These are phyloP conservation scores for Senecio squalidus DNA, from an alignment of 140 eudicot genomes.

Conservation along the genomic window DNA sequence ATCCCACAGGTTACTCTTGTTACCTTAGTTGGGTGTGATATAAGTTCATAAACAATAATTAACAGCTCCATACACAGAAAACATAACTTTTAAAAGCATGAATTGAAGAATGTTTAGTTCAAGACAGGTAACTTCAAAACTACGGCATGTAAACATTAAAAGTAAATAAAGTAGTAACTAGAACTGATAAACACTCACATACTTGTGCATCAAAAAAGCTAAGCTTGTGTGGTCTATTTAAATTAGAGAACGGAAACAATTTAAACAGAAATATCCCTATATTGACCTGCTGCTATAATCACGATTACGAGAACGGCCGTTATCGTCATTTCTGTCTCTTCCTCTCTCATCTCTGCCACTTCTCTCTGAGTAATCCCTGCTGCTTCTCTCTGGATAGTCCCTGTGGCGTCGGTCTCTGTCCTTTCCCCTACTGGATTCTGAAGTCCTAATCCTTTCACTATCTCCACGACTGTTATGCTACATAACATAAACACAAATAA, in stretches of 20 bases:
- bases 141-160: neutral
- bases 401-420: slow-evolving; percentile 46
- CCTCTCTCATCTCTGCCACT: slow-evolving; percentile 45
- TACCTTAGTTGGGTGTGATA: neutral
- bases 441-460: slow-evolving; percentile 35
- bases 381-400: slow-evolving; percentile 36
- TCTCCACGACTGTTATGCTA: slow-evolving; percentile 52
- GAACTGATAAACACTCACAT: neutral
- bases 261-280: neutral
- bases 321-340: slow-evolving; percentile 50
- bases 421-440: slow-evolving; percentile 37
- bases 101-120: slow-evolving; percentile 5
- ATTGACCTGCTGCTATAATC: slow-evolving; percentile 71
- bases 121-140: neutral
- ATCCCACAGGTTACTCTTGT: neutral
- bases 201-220: too few species aligned
- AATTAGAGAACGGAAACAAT: neutral
- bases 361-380: slow-evolving; percentile 37
- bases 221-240: neutral
- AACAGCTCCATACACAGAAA: neutral
- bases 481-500: neutral
- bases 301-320: slow-evolving; percentile 42
- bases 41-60: neutral
- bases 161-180: neutral
- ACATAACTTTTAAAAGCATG: neutral